Conservation (phyloP, 1,284 basidiomycete genomes). For the Puccinia triticina region DNA sequence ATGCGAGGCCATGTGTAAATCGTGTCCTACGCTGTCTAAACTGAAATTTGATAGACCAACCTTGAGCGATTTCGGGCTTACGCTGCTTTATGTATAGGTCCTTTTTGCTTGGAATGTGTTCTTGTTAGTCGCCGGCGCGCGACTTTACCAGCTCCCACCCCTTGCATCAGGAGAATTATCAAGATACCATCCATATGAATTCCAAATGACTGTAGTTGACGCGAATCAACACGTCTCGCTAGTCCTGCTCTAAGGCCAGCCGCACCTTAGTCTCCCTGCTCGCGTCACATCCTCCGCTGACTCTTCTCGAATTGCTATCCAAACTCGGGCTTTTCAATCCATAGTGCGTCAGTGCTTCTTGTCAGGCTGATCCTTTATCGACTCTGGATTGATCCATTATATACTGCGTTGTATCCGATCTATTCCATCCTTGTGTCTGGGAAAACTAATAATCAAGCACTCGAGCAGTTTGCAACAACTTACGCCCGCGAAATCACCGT, state of each 20-base stretch:
- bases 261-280: background rate
- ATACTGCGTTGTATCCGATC: background rate
- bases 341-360: background rate
- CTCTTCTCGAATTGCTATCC: background rate
- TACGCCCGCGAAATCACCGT: background rate
- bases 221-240: background rate
- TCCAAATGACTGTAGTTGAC: background rate
- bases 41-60: background rate
- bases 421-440: too few relatives aligned
- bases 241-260: background rate
- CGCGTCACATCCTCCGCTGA: background rate
- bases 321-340: background rate
- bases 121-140: background rate
- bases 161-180: slow-evolving; percentile 8
- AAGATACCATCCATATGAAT: background rate
- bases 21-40: background rate
- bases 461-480: background rate
- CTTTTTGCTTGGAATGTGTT: background rate
- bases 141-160: background rate
- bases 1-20: background rate
- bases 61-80: background rate
- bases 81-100: background rate
- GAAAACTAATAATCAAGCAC: background rate
- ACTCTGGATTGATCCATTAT: background rate
- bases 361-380: background rate